Evolutionary conservation across 2,329 filamentous ascomycete genomes (phyloP).

Genomic region (Hymenotorrendiella dingleyae): DNA sequence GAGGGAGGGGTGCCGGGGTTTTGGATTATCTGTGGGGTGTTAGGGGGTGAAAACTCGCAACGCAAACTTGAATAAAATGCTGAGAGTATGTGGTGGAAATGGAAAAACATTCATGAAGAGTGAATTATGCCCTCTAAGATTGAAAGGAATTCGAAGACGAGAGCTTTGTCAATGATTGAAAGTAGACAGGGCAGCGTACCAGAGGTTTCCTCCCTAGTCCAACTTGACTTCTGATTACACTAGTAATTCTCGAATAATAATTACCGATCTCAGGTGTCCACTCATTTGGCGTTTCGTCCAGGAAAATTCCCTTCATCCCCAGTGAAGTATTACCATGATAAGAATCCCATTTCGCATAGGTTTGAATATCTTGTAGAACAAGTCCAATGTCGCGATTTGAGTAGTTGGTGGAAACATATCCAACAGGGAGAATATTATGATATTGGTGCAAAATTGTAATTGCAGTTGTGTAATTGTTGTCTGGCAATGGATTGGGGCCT

Average conservation of each 20-base stretch:
- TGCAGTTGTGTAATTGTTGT: constrained; percentile 27
- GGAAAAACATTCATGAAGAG: too few species aligned
- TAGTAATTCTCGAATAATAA: background rate
- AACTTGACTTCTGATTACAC: background rate
- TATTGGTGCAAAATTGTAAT: constrained; percentile 33
- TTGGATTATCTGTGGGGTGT: constrained; percentile 5
- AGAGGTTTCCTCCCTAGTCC: constrained; percentile 1
- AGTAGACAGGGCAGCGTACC: background rate
- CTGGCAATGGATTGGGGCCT: constrained; percentile 28
- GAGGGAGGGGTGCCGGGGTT: constrained; percentile 5
- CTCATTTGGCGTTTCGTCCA: constrained; percentile 12
- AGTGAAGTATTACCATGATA: constrained; percentile 1
- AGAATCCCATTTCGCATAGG: constrained; percentile 31
- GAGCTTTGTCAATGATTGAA: background rate
- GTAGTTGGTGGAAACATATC: constrained; percentile 35
- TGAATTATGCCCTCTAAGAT: background rate
- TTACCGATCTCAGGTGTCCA: constrained; percentile 1
- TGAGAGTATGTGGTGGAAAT: too few species aligned
- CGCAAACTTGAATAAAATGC: too few species aligned
- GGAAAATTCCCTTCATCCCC: constrained; percentile 15
- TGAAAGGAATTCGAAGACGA: background rate
- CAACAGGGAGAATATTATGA: constrained; percentile 33
- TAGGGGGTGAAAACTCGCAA: too few species aligned
- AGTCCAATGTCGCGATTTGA: constrained; percentile 24
- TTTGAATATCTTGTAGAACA: constrained; percentile 32